These are phyloP conservation scores for Pisolithus marmoratus DNA, from an alignment of 768 basidiomycete species.

Conservation along the genomic window DNA sequence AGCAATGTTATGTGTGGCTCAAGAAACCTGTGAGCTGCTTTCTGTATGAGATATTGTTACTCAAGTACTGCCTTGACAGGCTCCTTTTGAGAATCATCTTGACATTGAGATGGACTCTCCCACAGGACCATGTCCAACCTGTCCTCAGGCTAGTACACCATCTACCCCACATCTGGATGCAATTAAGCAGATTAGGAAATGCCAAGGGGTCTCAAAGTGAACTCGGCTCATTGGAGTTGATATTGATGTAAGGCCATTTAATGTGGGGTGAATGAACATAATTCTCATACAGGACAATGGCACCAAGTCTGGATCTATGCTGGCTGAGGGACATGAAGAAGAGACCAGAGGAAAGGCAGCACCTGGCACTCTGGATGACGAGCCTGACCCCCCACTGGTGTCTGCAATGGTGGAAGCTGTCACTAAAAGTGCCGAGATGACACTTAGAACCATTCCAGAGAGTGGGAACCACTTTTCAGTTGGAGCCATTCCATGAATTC, in stretches of 20 bases:
- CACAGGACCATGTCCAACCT: neutral
- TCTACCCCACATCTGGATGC: conserved; percentile 1
- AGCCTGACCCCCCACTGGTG: no score
- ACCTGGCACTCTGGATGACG: no score
- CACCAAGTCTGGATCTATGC: neutral
- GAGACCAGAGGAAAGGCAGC: no score
- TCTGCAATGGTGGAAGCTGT: no score
- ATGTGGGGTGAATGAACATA: neutral
- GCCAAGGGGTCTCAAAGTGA: neutral
- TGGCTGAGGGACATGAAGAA: no score
- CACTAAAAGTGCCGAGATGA: neutral
- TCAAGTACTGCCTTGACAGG: neutral
- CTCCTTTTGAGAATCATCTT: neutral
- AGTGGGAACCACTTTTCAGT: neutral
- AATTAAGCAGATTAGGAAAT: conserved; percentile 5
- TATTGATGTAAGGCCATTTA: neutral
- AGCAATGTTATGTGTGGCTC: neutral
- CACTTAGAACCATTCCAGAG: neutral
- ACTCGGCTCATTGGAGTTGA: neutral
- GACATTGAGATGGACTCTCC: neutral
- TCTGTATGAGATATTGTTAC: neutral
- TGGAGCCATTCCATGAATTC: neutral
- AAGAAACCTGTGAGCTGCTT: no score
- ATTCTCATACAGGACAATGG: neutral
- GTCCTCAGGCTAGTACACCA: neutral